Evolutionary conservation across 108 stramenopile genomes (phyloP).

Genomic region (Fragilaria crotonensis): DNA sequence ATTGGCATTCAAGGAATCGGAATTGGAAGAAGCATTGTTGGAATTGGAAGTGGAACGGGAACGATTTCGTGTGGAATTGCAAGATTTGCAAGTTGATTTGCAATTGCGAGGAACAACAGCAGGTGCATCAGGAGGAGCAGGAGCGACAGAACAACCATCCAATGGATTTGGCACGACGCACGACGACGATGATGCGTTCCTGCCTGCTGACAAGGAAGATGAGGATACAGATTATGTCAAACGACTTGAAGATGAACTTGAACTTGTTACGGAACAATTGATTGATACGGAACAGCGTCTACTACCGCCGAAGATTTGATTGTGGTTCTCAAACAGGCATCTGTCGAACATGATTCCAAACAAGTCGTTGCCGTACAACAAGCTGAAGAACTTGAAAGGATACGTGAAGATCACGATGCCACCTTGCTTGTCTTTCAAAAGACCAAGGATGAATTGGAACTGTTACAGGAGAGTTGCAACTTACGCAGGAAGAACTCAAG

Average conservation of each 20-base stretch:
- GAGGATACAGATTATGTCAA: slow-evolving; percentile 70
- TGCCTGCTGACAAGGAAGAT: slow-evolving; percentile 5
- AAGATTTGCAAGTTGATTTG: slow-evolving; percentile 40
- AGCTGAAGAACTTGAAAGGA: slow-evolving; percentile 28
- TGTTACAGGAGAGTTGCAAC: slow-evolving; percentile 41
- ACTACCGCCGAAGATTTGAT: slow-evolving; percentile 54
- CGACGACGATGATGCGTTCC: slow-evolving; percentile 3
- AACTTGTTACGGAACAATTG: slow-evolving; percentile 80
- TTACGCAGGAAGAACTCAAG: slow-evolving; percentile 46
- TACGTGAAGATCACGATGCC: slow-evolving; percentile 35
- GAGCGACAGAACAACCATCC: neutral
- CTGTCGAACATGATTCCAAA: slow-evolving; percentile 2
- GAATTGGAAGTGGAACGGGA: slow-evolving; percentile 75
- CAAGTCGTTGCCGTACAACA: slow-evolving; percentile 45
- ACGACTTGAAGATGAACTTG: slow-evolving; percentile 83
- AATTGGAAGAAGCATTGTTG: slow-evolving; percentile 68
- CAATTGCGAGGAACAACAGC: slow-evolving; percentile 3
- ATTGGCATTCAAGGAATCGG: slow-evolving; percentile 76
- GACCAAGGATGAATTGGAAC: slow-evolving; percentile 55
- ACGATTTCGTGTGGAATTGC: slow-evolving; percentile 55
- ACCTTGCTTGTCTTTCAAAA: slow-evolving; percentile 11
- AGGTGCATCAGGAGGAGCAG: neutral
- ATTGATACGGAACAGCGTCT: slow-evolving; percentile 75
- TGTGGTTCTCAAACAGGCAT: slow-evolving; percentile 42
- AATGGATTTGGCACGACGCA: neutral